Evolutionary conservation across 495 filamentous ascomycete species (phyloP).

Genomic region (Glutinoglossum americanum): DNA sequence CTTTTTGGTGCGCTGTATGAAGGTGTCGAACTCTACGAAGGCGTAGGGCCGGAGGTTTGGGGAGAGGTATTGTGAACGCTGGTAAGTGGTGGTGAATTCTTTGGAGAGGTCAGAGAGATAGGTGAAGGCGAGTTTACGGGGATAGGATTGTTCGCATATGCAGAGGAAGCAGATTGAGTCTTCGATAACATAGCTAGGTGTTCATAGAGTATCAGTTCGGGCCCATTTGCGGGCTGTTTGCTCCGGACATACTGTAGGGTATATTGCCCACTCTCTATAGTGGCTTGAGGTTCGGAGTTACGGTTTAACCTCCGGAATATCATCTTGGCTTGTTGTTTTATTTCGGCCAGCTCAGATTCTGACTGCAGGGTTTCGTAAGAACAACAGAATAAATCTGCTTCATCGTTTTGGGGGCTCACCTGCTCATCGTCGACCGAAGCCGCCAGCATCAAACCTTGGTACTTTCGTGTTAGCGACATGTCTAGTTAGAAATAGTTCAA

Average conservation of each 20-base stretch:
- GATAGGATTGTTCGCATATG: constrained; percentile 84
- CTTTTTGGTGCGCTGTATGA: constrained; percentile 79
- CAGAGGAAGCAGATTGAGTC: constrained; percentile 71
- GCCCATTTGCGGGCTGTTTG: neutral
- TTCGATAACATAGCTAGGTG: constrained; percentile 58
- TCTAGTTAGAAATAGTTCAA: neutral
- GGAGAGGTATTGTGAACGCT: constrained; percentile 43
- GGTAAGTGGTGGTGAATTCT: constrained; percentile 83
- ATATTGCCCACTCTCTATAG: constrained; percentile 70
- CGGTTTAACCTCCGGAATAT: constrained; percentile 69
- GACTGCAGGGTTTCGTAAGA: constrained; percentile 21
- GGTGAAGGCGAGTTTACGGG: constrained; percentile 94
- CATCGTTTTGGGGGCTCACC: constrained; percentile 19
- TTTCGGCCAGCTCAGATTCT: constrained; percentile 58
- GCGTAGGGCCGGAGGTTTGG: constrained; percentile 73
- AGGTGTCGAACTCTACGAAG: constrained; percentile 95
- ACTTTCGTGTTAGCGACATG: neutral
- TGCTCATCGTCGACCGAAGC: constrained; percentile 87
- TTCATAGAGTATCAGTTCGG: neutral
- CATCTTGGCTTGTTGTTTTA: constrained; percentile 80
- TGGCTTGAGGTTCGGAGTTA: constrained; percentile 75
- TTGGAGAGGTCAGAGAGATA: constrained; percentile 82
- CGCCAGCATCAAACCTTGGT: constrained; percentile 69
- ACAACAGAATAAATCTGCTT: neutral
- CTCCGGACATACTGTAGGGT: constrained; percentile 47